Percentiles rank a stretch among this genome's conserved stretches.
These are phyloP conservation scores for Flueggea neowawraea DNA, from an alignment of 441 rosid genomes.

Conservation along the genomic window DNA sequence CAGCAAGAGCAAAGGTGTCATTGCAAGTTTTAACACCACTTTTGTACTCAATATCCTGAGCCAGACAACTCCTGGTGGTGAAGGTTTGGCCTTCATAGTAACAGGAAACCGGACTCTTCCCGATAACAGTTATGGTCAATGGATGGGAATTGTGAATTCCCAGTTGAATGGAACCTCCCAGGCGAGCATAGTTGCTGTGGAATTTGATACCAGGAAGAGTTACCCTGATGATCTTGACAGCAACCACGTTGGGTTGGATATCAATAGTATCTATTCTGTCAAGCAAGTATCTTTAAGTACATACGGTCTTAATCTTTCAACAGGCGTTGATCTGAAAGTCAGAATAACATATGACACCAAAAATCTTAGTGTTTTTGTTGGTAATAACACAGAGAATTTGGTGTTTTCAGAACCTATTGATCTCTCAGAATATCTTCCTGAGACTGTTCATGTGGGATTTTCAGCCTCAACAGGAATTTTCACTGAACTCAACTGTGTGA, in stretches of 20 bases:
- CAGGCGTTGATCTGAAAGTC: conserved; percentile 14
- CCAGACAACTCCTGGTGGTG: conserved; percentile 44
- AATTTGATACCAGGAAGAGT: conserved; percentile 72
- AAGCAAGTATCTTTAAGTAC: conserved; percentile 35
- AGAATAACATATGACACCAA: conserved; percentile 39
- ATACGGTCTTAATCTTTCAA: conserved; percentile 22
- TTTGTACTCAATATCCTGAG: conserved; percentile 44
- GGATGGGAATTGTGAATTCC: conserved; percentile 64
- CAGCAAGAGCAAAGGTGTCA: conserved; percentile 15
- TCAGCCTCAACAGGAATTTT: conserved; percentile 53
- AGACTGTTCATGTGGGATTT: conserved; percentile 54
- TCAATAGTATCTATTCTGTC: conserved; percentile 39
- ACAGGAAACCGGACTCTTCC: conserved; percentile 26
- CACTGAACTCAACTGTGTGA: conserved; percentile 51
- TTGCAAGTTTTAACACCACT: conserved; percentile 46
- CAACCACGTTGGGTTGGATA: conserved; percentile 64
- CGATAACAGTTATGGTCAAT: conserved; percentile 40
- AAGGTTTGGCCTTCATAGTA: conserved; percentile 66
- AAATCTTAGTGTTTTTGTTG: conserved; percentile 40
- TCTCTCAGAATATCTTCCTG: conserved; percentile 48
- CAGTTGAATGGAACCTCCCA: conserved; percentile 19
- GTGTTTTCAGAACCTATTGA: conserved; percentile 37
- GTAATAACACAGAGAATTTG: conserved; percentile 16
- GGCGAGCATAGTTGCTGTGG: conserved; percentile 50
- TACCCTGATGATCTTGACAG: conserved; percentile 41